Percentiles rank a stretch among this genome's conserved stretches.
Conservation (phyloP, 2,329 filamentous ascomycete genomes). For the Xylariaceae sp. region DNA sequence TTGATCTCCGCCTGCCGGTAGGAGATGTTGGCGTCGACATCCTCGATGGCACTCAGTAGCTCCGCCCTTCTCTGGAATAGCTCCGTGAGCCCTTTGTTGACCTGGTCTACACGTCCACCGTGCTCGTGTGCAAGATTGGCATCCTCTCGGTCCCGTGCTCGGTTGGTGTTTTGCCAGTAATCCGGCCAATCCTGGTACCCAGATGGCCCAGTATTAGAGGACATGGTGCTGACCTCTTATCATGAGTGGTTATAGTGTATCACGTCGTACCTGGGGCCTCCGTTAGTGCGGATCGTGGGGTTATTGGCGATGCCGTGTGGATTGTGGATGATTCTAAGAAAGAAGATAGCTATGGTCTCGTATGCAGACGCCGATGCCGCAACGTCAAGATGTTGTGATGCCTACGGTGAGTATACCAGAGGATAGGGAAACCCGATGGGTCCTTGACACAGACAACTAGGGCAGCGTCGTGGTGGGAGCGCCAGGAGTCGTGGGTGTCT, state of each 20-base stretch:
- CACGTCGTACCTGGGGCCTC: constrained; percentile 8
- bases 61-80: constrained; percentile 23
- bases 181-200: constrained; percentile 21
- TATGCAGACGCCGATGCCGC: neutral
- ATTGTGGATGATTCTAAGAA: neutral
- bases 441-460: too few species aligned
- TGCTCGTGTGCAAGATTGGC: constrained; percentile 21
- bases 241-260: constrained; percentile 2
- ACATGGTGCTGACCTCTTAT: constrained; percentile 20
- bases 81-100: constrained; percentile 20
- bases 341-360: neutral
- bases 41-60: constrained; percentile 23
- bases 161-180: constrained; percentile 23
- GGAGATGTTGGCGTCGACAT: constrained; percentile 21
- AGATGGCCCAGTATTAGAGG: constrained; percentile 19
- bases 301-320: neutral
- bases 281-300: constrained; percentile 5
- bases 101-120: constrained; percentile 18
- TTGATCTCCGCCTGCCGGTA: constrained; percentile 25
- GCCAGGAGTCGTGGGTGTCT: too few species aligned
- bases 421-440: too few species aligned
- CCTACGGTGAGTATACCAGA: too few species aligned
- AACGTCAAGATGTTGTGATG: too few species aligned
- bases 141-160: constrained; percentile 25
- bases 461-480: too few species aligned